Evolutionary conservation across 139 green algal genomes (phyloP).

Genomic region (Mesostigma viride): DNA sequence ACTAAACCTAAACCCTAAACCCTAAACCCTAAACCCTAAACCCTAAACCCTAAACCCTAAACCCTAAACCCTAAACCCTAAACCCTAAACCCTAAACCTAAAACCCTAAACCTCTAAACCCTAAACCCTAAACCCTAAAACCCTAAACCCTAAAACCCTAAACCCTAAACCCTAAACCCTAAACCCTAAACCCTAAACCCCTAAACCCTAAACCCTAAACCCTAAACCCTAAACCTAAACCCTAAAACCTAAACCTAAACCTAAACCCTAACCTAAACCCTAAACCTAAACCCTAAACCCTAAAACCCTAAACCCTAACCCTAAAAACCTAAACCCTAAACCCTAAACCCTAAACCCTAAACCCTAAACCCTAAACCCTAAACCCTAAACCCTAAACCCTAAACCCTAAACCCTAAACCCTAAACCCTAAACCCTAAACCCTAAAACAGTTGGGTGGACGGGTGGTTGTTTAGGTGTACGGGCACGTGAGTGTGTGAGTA

Average conservation of each 20-base stretch:
- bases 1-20: too few species aligned
- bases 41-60: slow-evolving; percentile 4
- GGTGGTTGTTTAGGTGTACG: too few species aligned
- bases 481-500: too few species aligned
- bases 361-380: slow-evolving; percentile 3
- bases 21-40: slow-evolving; percentile 3
- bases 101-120: too few species aligned
- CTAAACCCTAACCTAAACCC: too few species aligned
- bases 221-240: background rate
- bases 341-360: slow-evolving; percentile 3
- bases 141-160: too few species aligned
- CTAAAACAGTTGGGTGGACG: too few species aligned
- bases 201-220: background rate
- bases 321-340: background rate
- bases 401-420: slow-evolving; percentile 3
- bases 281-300: too few species aligned
- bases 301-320: too few species aligned
- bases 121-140: too few species aligned
- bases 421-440: slow-evolving; percentile 4
- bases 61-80: slow-evolving; percentile 3
- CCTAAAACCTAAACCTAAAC: too few species aligned
- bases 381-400: slow-evolving; percentile 3
- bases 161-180: slow-evolving; percentile 1
- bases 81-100: slow-evolving; percentile 3
- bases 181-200: background rate